phyloP scores from a whole-genome alignment of 2,329 filamentous ascomycete genomes.

The Tolypocladium ovalisporum region DNA sequence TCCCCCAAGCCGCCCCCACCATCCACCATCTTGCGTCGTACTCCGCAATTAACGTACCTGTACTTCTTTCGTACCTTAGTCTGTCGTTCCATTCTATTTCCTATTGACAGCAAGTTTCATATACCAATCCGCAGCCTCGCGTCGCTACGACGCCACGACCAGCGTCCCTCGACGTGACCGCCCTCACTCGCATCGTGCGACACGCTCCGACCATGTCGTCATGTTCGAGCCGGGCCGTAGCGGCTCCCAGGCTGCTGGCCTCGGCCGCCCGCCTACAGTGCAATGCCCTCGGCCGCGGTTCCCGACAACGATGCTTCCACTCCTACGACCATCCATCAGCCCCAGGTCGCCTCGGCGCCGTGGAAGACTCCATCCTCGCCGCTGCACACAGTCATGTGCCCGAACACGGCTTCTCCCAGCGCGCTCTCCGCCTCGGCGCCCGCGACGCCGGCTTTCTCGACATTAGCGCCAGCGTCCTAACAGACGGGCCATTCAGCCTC shows the following conservation, averaged over 20 bases:
- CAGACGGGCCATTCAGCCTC: constrained; percentile 69
- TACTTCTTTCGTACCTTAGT: background rate
- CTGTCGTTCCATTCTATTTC: background rate
- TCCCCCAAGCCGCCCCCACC: background rate
- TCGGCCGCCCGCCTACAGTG: background rate
- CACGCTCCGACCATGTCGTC: background rate
- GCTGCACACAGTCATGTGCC: constrained; percentile 74
- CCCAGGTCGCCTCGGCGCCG: constrained; percentile 50
- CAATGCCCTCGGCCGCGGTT: background rate
- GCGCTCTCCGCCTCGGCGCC: constrained; percentile 65
- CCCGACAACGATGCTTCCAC: constrained; percentile 46
- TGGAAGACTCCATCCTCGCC: constrained; percentile 68
- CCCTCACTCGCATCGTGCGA: background rate
- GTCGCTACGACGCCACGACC: background rate
- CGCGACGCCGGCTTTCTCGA: constrained; percentile 78
- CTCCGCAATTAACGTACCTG: background rate
- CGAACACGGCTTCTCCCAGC: constrained; percentile 67
- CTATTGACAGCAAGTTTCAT: background rate
- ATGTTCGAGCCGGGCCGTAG: background rate
- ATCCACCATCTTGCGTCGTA: background rate
- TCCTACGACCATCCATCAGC: constrained; percentile 56
- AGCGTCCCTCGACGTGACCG: background rate
- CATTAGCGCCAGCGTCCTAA: constrained; percentile 73
- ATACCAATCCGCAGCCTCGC: background rate
- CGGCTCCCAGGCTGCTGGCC: background rate